Evolutionary conservation across 768 basidiomycete species (phyloP), one percentile per base, ranked within the genome.

Genomic region (Mycena epipterygia): DNA sequence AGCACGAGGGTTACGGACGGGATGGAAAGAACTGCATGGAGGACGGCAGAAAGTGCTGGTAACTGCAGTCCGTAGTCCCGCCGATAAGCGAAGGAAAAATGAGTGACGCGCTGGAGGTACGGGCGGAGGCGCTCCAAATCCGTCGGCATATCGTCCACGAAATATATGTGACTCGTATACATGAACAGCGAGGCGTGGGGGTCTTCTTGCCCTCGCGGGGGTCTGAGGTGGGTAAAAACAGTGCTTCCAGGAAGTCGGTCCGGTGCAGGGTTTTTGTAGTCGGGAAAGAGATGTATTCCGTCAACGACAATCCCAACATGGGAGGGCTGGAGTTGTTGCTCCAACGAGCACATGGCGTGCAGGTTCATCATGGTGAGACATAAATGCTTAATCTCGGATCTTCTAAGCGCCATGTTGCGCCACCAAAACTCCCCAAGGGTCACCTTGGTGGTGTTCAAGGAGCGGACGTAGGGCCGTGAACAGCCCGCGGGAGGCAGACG

Each of bases 111-210:
- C 19, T 3, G 0, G 27, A 58, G 57, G 41, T 58, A 58, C 8
- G 41, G 27, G 3, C 41, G 35, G 19, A 58, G 29, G 27, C 17
- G 0, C 2, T 13, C 41, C 16, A 58, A 5, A 29, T 44, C 2
- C 41, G 57, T 39, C 41, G 57, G 57, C 27, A 58, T 41, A 27
- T 58, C 44, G 41, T 58, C 57, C 13, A 44, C 5, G 29, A 58
- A 58, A 29, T 58, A 58, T 16, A 58, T 14, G 33, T 58, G 57
- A 4, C 17, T 58, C 17, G 41, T 29, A 16, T 29, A 27, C 39
- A 25, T 44, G 57, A 58, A 58, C 39, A 58, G 7, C 16, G 27
- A 17, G 39, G 39, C 39, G 39, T 17, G 39, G 39, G 8, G 39
- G 39, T 17, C 4, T 4, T 17, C 13, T 41, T 9, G 5, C 14